Evolutionary conservation across 148 eudicot species (phyloP), one percentile per base, ranked within the genome.

Genomic region (Camellia lanceoleosa): DNA sequence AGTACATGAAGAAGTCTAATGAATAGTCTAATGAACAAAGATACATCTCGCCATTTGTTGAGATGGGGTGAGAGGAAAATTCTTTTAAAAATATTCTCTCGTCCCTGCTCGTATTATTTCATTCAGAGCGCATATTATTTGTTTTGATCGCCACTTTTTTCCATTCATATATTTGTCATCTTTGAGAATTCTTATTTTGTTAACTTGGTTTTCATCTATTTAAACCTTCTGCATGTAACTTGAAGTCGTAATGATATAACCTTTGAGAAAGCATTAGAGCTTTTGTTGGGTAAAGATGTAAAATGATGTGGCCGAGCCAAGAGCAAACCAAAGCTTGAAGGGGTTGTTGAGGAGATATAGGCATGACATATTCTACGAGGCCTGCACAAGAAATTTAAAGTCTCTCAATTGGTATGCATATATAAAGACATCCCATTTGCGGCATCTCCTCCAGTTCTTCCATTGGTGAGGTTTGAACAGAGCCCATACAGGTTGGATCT

Each of bases 261-360:
- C 71, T 73, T 95, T 76, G 91, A 89, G 82, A 88, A 88, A 89
- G 99, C 97, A 64, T 38, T 95, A 84, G 78, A 87, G 84, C 80
- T 93, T 72, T 87, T 95, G 71, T 16, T 67, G 44, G 68, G 93
- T 75, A 78, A 85, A 19, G 82, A 86, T 42, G 94, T 87, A n/a
- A 91, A 76, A 82, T 41, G 54, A 80, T 73, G 85, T 80, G 97
- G 98, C 23, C 87, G 94, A 71, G 90, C 93, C n/a, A 89, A 90
- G 91, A 87, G 85, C 61, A 74, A 81, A 74, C 59, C 66, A 13
- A 87, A 64, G 83, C 73, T 67, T 74, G 85, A 82, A 80, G 89
- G 84, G 79, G 83, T 81, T 16, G 30, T 80, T 49, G 92, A 88
- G 66, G 88, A 84, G 30, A 15, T 61, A 66, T 91, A 88, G 80